Evolutionary conservation across 1,284 basidiomycete species (phyloP).

Genomic region (Tilletiopsis washingtonensis): DNA sequence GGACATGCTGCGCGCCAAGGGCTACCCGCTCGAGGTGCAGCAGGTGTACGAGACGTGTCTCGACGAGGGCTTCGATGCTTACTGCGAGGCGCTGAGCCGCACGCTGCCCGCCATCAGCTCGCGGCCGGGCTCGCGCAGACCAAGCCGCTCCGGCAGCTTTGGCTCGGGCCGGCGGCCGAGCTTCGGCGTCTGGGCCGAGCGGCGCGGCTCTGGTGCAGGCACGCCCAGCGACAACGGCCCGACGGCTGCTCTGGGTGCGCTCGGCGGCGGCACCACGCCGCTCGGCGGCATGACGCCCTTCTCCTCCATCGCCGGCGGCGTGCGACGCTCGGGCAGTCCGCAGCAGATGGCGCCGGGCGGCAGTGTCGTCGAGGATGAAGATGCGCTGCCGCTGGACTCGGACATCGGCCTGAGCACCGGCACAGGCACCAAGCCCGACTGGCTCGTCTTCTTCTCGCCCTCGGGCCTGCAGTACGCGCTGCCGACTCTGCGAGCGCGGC

Average conservation of each 20-base stretch:
- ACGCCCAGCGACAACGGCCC: background rate
- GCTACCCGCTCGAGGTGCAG: conserved; percentile 21
- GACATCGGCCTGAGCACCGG: conserved; percentile 6
- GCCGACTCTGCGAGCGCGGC: conserved; percentile 22
- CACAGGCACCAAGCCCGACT: conserved; percentile 20
- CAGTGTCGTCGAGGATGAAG: background rate
- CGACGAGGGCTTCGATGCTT: conserved; percentile 17
- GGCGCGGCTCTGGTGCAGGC: background rate
- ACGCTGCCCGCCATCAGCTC: background rate
- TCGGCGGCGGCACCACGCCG: background rate
- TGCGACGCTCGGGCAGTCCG: background rate
- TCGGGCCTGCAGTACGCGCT: conserved; percentile 40
- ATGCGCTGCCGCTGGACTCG: conserved; percentile 1
- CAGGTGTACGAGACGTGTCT: conserved; percentile 37
- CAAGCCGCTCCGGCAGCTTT: background rate
- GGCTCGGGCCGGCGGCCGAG: conserved; percentile 11
- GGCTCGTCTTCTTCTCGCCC: conserved; percentile 46
- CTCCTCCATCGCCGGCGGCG: conserved; percentile 12
- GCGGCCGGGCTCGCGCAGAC: conserved; percentile 1
- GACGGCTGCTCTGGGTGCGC: background rate
- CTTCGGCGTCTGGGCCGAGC: conserved; percentile 2
- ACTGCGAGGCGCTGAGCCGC: background rate
- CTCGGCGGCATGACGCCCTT: conserved; percentile 3
- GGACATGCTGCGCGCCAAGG: conserved; percentile 18
- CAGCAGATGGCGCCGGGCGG: background rate